Percentiles rank a stretch among this genome's conserved stretches.
phyloP scores from a whole-genome alignment of 1,284 basidiomycete genomes.

The Agaricales sp. region DNA sequence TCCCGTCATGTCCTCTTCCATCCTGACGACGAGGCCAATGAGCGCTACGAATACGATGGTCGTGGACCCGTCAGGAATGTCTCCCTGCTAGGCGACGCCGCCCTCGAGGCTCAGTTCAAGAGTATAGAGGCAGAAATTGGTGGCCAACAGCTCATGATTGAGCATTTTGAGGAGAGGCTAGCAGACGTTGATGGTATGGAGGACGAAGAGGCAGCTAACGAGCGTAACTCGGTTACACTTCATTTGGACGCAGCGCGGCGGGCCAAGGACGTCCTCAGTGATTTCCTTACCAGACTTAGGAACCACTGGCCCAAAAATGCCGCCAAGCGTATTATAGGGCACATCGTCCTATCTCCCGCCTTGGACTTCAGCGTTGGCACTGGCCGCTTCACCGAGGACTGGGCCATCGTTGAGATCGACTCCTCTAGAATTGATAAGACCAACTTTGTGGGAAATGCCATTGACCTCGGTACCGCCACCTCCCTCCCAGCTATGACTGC shows the following conservation, averaged over 20 bases:
- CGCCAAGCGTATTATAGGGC: slow-evolving; percentile 20
- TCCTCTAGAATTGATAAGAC: slow-evolving; percentile 16
- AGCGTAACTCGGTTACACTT: no score
- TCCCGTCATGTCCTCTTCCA: slow-evolving; percentile 14
- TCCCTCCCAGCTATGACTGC: slow-evolving; percentile 13
- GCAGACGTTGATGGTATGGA: slow-evolving; percentile 1
- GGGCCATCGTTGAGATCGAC: slow-evolving; percentile 23
- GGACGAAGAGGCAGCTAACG: no score
- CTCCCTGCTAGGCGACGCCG: neutral
- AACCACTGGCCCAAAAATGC: no score
- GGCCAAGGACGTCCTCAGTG: no score
- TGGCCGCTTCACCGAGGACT: slow-evolving; percentile 22
- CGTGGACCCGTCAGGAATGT: neutral
- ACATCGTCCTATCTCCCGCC: slow-evolving; percentile 20
- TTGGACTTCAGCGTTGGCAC: slow-evolving; percentile 16
- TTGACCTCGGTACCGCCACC: slow-evolving; percentile 18
- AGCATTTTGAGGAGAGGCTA: neutral
- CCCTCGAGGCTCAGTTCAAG: neutral
- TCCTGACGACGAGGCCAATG: slow-evolving; percentile 8
- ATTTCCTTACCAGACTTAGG: no score
- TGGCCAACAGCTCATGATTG: neutral
- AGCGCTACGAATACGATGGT: neutral
- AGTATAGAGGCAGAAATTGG: neutral
- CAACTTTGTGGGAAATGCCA: slow-evolving; percentile 16
- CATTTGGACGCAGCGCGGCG: no score